Conservation (phyloP, 495 filamentous ascomycete species). For the Mytilinidion resinicola region DNA sequence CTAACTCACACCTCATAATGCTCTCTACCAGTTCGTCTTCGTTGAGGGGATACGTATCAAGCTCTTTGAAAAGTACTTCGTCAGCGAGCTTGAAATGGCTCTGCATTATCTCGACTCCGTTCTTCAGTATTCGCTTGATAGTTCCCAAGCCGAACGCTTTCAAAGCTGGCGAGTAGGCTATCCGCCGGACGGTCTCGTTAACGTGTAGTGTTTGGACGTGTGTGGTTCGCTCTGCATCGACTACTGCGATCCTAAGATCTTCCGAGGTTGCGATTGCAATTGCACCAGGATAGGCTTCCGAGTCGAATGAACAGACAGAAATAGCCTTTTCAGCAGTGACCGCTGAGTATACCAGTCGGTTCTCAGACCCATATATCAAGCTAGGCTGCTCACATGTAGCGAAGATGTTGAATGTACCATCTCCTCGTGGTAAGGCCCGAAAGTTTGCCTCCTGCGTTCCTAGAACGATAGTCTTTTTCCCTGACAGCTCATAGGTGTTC, state of each 20-base stretch:
- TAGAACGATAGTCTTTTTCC: conserved; percentile 73
- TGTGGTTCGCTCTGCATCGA: conserved; percentile 80
- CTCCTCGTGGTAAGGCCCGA: conserved; percentile 60
- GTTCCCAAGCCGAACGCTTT: conserved; percentile 83
- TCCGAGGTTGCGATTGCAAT: conserved; percentile 71
- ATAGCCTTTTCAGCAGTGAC: conserved; percentile 86
- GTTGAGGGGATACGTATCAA: conserved; percentile 40
- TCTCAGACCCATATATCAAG: conserved; percentile 83
- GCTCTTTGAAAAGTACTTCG: conserved; percentile 37
- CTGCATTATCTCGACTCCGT: conserved; percentile 52
- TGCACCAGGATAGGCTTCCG: conserved; percentile 69
- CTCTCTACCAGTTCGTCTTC: conserved; percentile 76
- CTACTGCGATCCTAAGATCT: conserved; percentile 71
- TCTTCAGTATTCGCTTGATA: conserved; percentile 56
- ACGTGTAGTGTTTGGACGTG: conserved; percentile 76
- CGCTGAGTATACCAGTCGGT: conserved; percentile 84
- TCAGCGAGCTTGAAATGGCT: conserved; percentile 54
- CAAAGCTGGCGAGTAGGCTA: conserved; percentile 75
- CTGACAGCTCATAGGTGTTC: conserved; percentile 51
- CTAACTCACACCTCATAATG: conserved; percentile 72
- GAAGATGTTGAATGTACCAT: conserved; percentile 73
- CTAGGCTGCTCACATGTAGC: conserved; percentile 91
- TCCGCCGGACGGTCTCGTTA: conserved; percentile 74
- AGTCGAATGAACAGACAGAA: conserved; percentile 73
- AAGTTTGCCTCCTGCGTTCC: conserved; percentile 81